Evolutionary conservation across 2,329 filamentous ascomycete species (phyloP).

Genomic region (Balansia obtecta): DNA sequence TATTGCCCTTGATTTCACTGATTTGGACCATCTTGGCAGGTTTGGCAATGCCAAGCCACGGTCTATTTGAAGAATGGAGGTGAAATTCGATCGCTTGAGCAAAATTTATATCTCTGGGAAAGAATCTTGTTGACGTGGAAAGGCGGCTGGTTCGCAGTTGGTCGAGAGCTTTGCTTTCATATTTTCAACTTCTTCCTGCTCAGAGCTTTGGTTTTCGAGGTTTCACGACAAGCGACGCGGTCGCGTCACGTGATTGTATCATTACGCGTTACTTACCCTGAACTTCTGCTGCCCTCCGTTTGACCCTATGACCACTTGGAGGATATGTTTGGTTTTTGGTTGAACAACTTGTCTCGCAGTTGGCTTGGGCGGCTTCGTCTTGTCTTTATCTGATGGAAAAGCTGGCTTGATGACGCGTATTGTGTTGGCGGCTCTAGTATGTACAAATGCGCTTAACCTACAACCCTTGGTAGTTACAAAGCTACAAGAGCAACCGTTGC

Average conservation of each 20-base stretch:
- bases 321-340: no score
- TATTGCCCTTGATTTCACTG: conserved; percentile 88
- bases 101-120: neutral
- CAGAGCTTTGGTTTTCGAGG: neutral
- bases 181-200: neutral
- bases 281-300: neutral
- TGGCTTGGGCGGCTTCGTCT: no score
- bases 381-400: no score
- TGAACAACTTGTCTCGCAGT: no score
- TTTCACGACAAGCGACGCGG: neutral
- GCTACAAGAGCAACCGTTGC: no score
- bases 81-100: neutral
- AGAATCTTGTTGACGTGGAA: neutral
- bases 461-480: no score
- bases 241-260: neutral
- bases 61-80: neutral
- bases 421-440: no score
- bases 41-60: conserved; percentile 9
- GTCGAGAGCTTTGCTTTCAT: neutral
- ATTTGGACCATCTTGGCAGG: conserved; percentile 64
- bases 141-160: neutral
- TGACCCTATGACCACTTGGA: no score
- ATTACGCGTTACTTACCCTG: neutral
- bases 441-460: no score
- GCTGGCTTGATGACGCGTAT: no score